These are phyloP conservation scores for Eucalyptus rudis DNA, from an alignment of 345 rosid genomes.

Conservation along the genomic window DNA sequence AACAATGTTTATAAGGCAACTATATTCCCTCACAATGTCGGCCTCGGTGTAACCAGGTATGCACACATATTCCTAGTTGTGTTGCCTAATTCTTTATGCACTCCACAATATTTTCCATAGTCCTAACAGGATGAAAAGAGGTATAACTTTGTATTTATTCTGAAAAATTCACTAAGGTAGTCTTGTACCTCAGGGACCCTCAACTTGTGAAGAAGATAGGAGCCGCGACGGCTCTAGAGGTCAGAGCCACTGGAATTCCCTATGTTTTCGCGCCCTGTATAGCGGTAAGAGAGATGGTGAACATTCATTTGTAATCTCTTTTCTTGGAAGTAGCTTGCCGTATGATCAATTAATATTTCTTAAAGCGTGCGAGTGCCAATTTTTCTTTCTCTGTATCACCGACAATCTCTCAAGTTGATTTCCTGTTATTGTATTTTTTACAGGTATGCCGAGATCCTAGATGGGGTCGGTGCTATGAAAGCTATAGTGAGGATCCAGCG, in stretches of 20 bases:
- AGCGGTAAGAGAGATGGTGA: conserved; percentile 23
- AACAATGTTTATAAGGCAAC: conserved; percentile 76
- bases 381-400: not conserved
- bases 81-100: not conserved
- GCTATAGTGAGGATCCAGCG: conserved; percentile 57
- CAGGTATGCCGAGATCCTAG: conserved; percentile 78
- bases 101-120: not conserved
- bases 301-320: not conserved
- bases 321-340: not conserved
- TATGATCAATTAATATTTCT: not conserved
- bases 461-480: conserved; percentile 57
- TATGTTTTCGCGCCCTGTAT: conserved; percentile 83
- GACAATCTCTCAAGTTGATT: not conserved
- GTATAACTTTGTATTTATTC: not conserved
- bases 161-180: not conserved
- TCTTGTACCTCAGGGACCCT: conserved; percentile 41
- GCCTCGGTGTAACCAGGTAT: conserved; percentile 61
- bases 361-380: not conserved
- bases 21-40: conserved; percentile 83
- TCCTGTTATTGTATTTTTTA: not conserved
- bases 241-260: conserved; percentile 70
- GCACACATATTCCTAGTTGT: not conserved
- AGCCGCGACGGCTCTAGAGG: conserved; percentile 82
- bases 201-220: conserved; percentile 65
- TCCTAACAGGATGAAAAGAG: not conserved